phyloP scores from a whole-genome alignment of 1,139 yeast genomes.

The Blastobotrys serpentis region DNA sequence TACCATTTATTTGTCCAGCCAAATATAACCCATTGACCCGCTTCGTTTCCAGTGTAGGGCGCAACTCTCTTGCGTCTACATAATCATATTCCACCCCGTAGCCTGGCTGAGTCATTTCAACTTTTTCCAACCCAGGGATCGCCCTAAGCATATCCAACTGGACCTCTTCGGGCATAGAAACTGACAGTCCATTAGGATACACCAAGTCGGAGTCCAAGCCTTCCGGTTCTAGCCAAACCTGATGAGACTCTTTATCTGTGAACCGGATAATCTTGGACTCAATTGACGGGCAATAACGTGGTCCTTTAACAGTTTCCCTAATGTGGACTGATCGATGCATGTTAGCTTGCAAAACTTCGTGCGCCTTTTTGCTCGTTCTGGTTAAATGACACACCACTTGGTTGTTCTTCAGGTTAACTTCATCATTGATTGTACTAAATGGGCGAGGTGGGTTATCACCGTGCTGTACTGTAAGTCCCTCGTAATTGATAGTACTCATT shows the following conservation, averaged over 20 bases:
- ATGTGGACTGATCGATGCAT: conserved; percentile 85
- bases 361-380: conserved; percentile 71
- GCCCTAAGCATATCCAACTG: conserved; percentile 70
- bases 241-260: conserved; percentile 70
- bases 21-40: conserved; percentile 72
- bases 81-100: conserved; percentile 98
- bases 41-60: conserved; percentile 77
- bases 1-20: conserved; percentile 98
- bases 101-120: conserved; percentile 86
- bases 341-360: conserved; percentile 64
- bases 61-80: conserved; percentile 87
- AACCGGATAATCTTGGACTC: conserved; percentile 87
- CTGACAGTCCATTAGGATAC: conserved; percentile 94
- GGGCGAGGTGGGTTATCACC: conserved; percentile 84
- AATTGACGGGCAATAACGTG: conserved; percentile 95
- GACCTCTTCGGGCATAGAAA: conserved; percentile 94
- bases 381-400: conserved; percentile 78
- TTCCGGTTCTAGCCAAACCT: conserved; percentile 96
- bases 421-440: conserved; percentile 81
- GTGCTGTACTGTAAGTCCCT: conserved; percentile 57
- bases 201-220: conserved; percentile 82
- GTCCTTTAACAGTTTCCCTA: conserved; percentile 92
- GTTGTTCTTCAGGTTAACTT: conserved; percentile 50
- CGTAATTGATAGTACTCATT: conserved; percentile 66
- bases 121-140: conserved; percentile 89